Percentiles rank a stretch among this genome's conserved stretches.
Conservation (phyloP, 805 yeast genomes). For the Metahyphopichia silvanorum region DNA sequence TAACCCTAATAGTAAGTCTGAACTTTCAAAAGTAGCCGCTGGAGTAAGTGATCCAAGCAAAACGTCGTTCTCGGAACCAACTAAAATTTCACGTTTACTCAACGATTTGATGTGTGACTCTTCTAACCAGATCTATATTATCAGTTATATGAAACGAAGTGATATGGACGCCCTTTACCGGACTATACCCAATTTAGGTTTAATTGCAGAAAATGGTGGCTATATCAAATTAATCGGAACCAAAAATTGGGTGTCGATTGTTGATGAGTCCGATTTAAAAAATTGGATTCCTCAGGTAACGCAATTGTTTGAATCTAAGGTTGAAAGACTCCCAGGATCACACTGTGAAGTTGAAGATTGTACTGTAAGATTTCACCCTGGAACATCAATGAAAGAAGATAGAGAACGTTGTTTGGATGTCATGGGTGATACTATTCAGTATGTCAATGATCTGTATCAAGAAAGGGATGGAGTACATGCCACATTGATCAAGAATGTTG, state of each 20-base stretch:
- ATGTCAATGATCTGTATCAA: slow-evolving; percentile 72
- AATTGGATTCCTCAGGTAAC: slow-evolving; percentile 60
- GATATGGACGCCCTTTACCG: slow-evolving; percentile 69
- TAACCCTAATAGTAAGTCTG: slow-evolving; percentile 6
- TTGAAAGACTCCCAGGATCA: slow-evolving; percentile 80
- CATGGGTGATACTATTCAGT: slow-evolving; percentile 82
- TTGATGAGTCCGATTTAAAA: slow-evolving; percentile 43
- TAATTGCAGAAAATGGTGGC: slow-evolving; percentile 90
- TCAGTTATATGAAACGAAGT: slow-evolving; percentile 60
- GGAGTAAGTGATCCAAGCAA: slow-evolving; percentile 14
- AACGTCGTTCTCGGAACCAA: slow-evolving; percentile 48
- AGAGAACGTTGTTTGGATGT: slow-evolving; percentile 61
- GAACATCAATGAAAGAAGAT: slow-evolving; percentile 56
- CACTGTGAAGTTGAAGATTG: slow-evolving; percentile 71
- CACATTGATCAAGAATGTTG: slow-evolving; percentile 61
- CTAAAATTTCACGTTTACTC: slow-evolving; percentile 55
- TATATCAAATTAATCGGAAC: slow-evolving; percentile 56
- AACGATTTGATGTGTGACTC: slow-evolving; percentile 57
- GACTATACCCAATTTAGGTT: slow-evolving; percentile 66
- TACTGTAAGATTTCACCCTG: slow-evolving; percentile 73
- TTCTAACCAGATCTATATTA: slow-evolving; percentile 64
- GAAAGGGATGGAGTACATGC: slow-evolving; percentile 62
- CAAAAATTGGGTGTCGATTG: slow-evolving; percentile 59
- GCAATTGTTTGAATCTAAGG: slow-evolving; percentile 53
- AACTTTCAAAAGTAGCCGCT: slow-evolving; percentile 19